Percentiles rank a stretch among this genome's conserved stretches.
Conservation (phyloP, 164 flowering plant species). For the Vitis riparia region DNA sequence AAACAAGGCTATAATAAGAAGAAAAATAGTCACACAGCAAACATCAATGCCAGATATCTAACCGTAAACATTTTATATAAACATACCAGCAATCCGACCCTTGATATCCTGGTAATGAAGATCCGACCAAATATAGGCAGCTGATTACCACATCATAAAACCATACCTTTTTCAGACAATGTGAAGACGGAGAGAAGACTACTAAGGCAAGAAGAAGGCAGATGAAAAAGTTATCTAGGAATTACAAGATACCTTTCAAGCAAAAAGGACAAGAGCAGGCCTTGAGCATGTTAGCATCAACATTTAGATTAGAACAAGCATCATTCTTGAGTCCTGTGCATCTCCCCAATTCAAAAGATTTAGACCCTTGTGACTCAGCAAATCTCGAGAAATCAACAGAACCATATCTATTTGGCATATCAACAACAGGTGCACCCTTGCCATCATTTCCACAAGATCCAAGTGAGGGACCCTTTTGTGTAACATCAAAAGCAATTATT, state of each 20-base stretch:
- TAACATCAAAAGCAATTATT: neutral
- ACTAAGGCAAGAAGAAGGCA: constrained; percentile 3
- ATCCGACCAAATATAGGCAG: constrained; percentile 84
- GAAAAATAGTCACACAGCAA: neutral
- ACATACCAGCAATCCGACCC: constrained; percentile 71
- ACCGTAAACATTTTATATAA: neutral
- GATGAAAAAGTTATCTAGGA: neutral
- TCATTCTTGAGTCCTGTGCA: constrained; percentile 33
- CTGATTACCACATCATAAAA: constrained; percentile 39
- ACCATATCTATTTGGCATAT: constrained; percentile 25
- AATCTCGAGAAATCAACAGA: constrained; percentile 34
- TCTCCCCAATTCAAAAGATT: constrained; percentile 34
- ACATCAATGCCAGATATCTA: neutral
- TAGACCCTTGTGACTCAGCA: constrained; percentile 34
- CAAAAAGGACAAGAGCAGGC: constrained; percentile 84
- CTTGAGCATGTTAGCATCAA: constrained; percentile 40
- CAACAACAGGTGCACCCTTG: constrained; percentile 21
- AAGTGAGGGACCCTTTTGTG: constrained; percentile 6
- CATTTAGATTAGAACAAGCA: constrained; percentile 21
- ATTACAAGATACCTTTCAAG: constrained; percentile 60
- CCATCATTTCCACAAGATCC: constrained; percentile 11
- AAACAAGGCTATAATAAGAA: neutral
- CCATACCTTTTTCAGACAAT: neutral
- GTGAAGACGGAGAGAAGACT: neutral
- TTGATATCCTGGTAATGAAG: constrained; percentile 83